Base-by-base conservation (phyloP, 2,329 filamentous ascomycete species). In the Phymatotrichopsis omnivora region DNA sequence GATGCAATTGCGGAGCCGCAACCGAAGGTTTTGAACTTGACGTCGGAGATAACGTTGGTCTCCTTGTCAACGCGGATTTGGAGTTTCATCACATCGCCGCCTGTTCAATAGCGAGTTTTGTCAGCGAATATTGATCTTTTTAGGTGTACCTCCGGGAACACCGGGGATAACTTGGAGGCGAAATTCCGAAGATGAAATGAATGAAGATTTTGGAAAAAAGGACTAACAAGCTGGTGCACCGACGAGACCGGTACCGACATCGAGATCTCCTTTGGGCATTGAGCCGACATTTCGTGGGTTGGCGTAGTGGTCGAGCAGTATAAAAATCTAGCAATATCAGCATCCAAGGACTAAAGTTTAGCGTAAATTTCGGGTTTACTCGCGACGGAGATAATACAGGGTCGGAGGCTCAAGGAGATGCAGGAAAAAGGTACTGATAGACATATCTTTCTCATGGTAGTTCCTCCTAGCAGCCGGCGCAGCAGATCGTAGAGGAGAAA, bases 21-120 rank as follows among this genome's bases (percentile, higher is more conserved):
- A 40, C 87, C 87, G 62, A 95, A 95, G 0, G 87, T 95, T 78
- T 95, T 95, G 76, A 95, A 95, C 68, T 93, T 91, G 63, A 93
- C 87, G 59, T 95, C 89, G 59, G 79, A 80, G 63, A 95, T 95
- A 58, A 79, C 89, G 64, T 91, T 84, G 60, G 78, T 85, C 58
- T 81, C 73, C 55, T 84, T 83, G 67, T 95, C 86, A 60, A 95
- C 87, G 48, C 85, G 80, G 67, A 93, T 93, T 69, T 93, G 84
- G 25, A 93, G 74, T 67, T 91, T 91, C 82, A 93, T 93, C 51
- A 93, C 85, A 64, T 93, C 85, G 65, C 85, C 85, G 62, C 57
- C 57, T 59, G 20, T 20, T 27, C 23, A 28, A 12, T 22, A 20
- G 17, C 14, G 12, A 17, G 31, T 2, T 8, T 40, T 37, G 33